Evolutionary conservation across 164 flowering plant genomes (phyloP).

Genomic region (Litsea cubeba): DNA sequence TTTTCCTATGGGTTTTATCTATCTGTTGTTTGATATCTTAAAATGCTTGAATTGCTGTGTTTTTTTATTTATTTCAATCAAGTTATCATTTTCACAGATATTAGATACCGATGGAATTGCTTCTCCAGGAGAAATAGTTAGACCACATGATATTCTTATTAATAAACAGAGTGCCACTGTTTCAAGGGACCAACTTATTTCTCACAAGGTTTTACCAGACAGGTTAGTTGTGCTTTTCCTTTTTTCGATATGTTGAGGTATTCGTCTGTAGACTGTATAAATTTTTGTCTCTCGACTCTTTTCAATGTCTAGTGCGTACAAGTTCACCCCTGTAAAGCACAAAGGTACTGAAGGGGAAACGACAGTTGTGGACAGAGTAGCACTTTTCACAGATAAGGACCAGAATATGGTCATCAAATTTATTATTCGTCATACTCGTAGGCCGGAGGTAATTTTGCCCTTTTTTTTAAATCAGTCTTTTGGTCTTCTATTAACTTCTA

Average conservation of each 20-base stretch:
- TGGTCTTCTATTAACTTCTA: too few species aligned
- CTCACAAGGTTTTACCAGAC: conserved; percentile 37
- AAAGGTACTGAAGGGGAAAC: conserved; percentile 76
- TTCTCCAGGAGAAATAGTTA: conserved; percentile 82
- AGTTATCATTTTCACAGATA: conserved; percentile 35
- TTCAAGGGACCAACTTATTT: conserved; percentile 18
- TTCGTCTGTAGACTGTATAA: neutral
- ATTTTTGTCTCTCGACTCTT: neutral
- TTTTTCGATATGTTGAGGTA: conserved; percentile 2
- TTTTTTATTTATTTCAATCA: too few species aligned
- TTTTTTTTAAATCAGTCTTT: too few species aligned
- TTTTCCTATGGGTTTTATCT: too few species aligned
- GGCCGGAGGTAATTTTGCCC: conserved; percentile 63
- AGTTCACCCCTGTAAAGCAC: conserved; percentile 30
- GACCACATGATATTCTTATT: conserved; percentile 52
- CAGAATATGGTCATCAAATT: conserved; percentile 53
- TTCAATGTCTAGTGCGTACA: conserved; percentile 42
- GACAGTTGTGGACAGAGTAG: conserved; percentile 76
- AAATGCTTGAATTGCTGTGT: too few species aligned
- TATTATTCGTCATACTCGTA: conserved; percentile 77
- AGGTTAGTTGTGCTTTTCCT: conserved; percentile 34
- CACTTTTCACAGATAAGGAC: conserved; percentile 52
- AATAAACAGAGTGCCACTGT: conserved; percentile 54
- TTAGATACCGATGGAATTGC: conserved; percentile 95
- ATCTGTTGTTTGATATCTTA: too few species aligned